These are phyloP conservation scores for Penicillium cataractarum DNA, from an alignment of 495 filamentous ascomycete species.

Conservation along the genomic window DNA sequence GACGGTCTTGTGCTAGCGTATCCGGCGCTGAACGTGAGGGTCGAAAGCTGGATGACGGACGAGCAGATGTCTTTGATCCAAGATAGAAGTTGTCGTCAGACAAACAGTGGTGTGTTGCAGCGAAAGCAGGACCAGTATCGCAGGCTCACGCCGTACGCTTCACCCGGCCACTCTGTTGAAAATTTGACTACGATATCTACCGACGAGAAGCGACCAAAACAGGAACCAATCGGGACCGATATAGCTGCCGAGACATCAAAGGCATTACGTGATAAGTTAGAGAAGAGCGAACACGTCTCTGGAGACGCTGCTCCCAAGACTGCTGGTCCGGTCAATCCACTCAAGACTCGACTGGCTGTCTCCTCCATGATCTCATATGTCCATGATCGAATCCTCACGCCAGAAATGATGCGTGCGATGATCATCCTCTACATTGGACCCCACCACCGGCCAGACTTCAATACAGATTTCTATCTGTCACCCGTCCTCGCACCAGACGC, in stretches of 20 bases:
- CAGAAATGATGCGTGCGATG: conserved; percentile 99
- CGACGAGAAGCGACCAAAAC: conserved; percentile 42
- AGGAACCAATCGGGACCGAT: conserved; percentile 27
- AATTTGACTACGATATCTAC: conserved; percentile 31
- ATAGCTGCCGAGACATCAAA: conserved; percentile 33
- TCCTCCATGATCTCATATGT: conserved; percentile 98
- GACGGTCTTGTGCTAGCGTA: conserved; percentile 86
- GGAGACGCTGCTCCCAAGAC: conserved; percentile 40
- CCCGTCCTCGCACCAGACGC: conserved; percentile 87
- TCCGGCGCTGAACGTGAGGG: conserved; percentile 90
- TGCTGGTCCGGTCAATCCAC: conserved; percentile 63
- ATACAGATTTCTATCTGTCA: conserved; percentile 84
- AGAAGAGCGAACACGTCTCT: conserved; percentile 29
- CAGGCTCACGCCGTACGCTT: conserved; percentile 60
- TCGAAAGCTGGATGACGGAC: conserved; percentile 99
- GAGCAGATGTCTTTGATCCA: conserved; percentile 95
- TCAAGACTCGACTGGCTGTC: conserved; percentile 85
- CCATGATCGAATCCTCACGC: conserved; percentile 90
- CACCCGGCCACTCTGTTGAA: conserved; percentile 68
- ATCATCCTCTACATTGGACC: conserved; percentile 97
- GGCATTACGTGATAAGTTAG: conserved; percentile 30
- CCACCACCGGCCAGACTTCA: conserved; percentile 88
- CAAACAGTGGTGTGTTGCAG: conserved; percentile 73
- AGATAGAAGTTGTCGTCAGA: conserved; percentile 74
- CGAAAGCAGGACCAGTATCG: conserved; percentile 76